Percentiles rank a stretch among this genome's conserved stretches.
Conservation (phyloP, 176 grass and related monocot species). For the Avena eriantha region DNA sequence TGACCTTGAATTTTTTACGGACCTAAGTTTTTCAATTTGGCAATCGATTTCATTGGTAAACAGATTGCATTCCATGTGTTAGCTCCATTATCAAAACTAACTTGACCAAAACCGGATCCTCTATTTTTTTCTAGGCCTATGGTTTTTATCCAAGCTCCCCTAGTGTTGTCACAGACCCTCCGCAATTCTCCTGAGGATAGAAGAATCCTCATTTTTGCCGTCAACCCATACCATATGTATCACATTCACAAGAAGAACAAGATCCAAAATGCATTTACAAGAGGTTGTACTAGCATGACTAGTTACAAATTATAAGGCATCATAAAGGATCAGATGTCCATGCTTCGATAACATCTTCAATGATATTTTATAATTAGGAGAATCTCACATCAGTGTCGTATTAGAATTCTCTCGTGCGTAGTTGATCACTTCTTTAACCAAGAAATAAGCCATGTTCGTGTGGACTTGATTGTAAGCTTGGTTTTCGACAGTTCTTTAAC, state of each 20-base stretch:
- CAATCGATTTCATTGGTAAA: neutral
- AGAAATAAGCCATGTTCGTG: too few relatives aligned
- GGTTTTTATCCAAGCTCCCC: neutral
- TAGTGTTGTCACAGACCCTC: neutral
- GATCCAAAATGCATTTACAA: neutral
- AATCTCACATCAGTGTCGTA: too few relatives aligned
- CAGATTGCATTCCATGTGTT: neutral
- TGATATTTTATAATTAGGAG: too few relatives aligned
- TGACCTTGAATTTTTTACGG: neutral
- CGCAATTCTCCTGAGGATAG: neutral
- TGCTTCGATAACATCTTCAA: too few relatives aligned
- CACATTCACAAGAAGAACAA: neutral
- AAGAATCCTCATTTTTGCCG: neutral
- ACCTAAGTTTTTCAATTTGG: neutral
- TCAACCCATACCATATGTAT: neutral
- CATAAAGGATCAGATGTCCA: too few relatives aligned
- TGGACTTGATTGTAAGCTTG: too few relatives aligned
- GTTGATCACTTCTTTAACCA: too few relatives aligned
- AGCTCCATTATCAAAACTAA: neutral
- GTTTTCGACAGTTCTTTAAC: too few relatives aligned
- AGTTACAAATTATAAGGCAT: neutral
- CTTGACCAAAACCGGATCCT: neutral
- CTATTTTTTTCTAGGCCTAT: neutral
- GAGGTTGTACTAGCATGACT: neutral
- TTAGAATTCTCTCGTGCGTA: too few relatives aligned